Evolutionary conservation across 805 yeast genomes (phyloP).

Genomic region (Danielia reshetovae): DNA sequence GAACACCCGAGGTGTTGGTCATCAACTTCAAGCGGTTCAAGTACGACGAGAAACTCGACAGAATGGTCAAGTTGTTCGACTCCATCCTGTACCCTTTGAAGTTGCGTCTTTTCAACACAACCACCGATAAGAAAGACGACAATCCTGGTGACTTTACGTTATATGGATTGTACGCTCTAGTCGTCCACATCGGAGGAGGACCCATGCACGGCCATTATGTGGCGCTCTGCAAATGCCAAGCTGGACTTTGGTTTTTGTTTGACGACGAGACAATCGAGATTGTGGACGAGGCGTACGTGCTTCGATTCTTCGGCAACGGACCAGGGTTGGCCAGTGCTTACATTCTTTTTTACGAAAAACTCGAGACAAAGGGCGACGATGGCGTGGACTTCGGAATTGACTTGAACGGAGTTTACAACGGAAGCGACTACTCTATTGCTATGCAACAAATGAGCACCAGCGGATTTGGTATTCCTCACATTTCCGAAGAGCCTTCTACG

Average conservation of each 20-base stretch:
- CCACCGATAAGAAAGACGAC: conserved; percentile 17
- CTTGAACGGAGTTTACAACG: conserved; percentile 73
- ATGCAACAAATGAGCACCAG: conserved; percentile 7
- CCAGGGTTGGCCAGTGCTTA: conserved; percentile 91
- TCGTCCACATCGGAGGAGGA: conserved; percentile 95
- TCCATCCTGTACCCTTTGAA: conserved; percentile 76
- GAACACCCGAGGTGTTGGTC: conserved; percentile 73
- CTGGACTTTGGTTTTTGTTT: conserved; percentile 84
- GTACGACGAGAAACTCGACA: conserved; percentile 76
- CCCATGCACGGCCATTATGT: conserved; percentile 98
- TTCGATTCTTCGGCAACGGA: conserved; percentile 82
- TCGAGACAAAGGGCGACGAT: conserved; percentile 39
- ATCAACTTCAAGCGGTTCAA: conserved; percentile 90
- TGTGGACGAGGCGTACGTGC: conserved; percentile 78
- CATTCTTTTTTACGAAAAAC: conserved; percentile 67
- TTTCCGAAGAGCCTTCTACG: conserved; percentile 6
- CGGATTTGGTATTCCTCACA: conserved; percentile 7
- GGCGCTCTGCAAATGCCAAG: conserved; percentile 71
- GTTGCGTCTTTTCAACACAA: conserved; percentile 66
- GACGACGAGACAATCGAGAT: conserved; percentile 95
- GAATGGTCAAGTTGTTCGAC: conserved; percentile 83
- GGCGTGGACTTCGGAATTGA: conserved; percentile 48
- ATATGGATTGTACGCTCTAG: conserved; percentile 81
- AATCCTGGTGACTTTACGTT: conserved; percentile 36
- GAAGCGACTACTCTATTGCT: conserved; percentile 25